Conservation (phyloP, 306 rosid species). For the Prunus fruticosa region DNA sequence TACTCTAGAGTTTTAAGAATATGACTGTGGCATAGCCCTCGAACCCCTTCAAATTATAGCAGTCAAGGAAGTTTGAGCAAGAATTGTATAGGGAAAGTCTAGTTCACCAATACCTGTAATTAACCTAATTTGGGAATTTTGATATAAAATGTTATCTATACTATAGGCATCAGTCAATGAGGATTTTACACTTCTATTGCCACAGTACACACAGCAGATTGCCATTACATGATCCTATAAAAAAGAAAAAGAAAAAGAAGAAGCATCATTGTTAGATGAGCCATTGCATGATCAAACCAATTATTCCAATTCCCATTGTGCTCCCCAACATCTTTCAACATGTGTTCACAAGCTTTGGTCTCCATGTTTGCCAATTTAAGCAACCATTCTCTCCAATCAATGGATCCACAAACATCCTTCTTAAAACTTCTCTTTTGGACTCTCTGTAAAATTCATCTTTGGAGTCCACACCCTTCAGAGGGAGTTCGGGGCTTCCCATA, state of each 20-base stretch:
- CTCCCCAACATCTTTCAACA: slow-evolving; percentile 14
- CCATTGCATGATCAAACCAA: not conserved
- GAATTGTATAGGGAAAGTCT: no score
- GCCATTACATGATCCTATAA: not conserved
- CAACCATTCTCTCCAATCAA: slow-evolving; percentile 44
- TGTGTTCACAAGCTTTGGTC: slow-evolving; percentile 36
- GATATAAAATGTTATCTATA: no score
- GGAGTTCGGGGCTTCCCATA: slow-evolving; percentile 35
- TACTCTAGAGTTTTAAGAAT: no score
- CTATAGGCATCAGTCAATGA: no score
- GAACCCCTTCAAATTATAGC: no score
- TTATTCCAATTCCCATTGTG: not conserved
- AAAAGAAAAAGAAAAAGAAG: not conserved
- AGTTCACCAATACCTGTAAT: no score
- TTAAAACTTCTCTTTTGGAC: slow-evolving; percentile 38
- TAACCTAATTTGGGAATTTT: no score
- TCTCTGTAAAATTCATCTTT: slow-evolving; percentile 17
- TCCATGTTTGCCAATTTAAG: slow-evolving; percentile 34
- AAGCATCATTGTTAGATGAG: not conserved
- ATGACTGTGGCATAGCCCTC: no score
- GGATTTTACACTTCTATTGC: not conserved
- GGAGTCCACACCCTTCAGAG: slow-evolving; percentile 15
- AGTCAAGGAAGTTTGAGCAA: no score
- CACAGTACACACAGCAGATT: not conserved
- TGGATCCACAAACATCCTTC: slow-evolving; percentile 37